Evolutionary conservation across 768 basidiomycete species (phyloP).

Genomic region (Terana coerulea): DNA sequence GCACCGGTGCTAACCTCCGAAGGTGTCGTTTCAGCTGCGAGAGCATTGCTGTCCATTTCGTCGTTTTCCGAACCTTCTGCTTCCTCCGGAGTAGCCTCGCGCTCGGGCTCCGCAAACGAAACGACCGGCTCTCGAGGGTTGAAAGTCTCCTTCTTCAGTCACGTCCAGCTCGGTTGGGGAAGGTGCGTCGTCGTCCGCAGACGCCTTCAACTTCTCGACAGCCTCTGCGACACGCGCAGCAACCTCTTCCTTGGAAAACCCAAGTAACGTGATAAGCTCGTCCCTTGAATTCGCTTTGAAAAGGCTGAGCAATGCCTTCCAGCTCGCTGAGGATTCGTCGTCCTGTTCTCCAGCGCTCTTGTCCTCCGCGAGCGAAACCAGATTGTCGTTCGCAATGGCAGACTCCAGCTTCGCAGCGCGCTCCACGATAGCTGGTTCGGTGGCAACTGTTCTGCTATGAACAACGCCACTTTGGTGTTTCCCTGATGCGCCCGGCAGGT

Average conservation of each 20-base stretch:
- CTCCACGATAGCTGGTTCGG: conserved; percentile 70
- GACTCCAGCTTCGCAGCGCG: conserved; percentile 64
- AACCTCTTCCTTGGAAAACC: conserved; percentile 89
- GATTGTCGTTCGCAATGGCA: conserved; percentile 52
- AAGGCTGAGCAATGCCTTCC: conserved; percentile 86
- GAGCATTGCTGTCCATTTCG: conserved; percentile 24
- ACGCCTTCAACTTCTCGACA: conserved; percentile 64
- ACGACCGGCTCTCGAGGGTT: conserved; percentile 72
- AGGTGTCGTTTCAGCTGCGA: conserved; percentile 56
- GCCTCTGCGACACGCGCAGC: conserved; percentile 77
- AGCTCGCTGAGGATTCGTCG: conserved; percentile 46
- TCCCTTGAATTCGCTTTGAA: conserved; percentile 89
- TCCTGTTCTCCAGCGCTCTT: conserved; percentile 30
- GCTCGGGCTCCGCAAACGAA: conserved; percentile 79
- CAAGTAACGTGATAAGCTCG: conserved; percentile 85
- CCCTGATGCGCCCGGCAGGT: conserved; percentile 67
- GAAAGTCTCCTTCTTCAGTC: conserved; percentile 30
- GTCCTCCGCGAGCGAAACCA: conserved; percentile 70
- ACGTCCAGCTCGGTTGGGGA: conserved; percentile 30
- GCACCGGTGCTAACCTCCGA: conserved; percentile 70
- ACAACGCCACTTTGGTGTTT: conserved; percentile 81
- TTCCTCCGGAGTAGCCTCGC: conserved; percentile 28
- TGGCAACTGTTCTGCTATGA: conserved; percentile 72
- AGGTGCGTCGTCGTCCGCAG: conserved; percentile 29
- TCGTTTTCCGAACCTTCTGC: conserved; percentile 41